Evolutionary conservation across 495 filamentous ascomycete genomes (phyloP), one percentile per base, ranked within the genome.

Genomic region (Podospora appendiculata): DNA sequence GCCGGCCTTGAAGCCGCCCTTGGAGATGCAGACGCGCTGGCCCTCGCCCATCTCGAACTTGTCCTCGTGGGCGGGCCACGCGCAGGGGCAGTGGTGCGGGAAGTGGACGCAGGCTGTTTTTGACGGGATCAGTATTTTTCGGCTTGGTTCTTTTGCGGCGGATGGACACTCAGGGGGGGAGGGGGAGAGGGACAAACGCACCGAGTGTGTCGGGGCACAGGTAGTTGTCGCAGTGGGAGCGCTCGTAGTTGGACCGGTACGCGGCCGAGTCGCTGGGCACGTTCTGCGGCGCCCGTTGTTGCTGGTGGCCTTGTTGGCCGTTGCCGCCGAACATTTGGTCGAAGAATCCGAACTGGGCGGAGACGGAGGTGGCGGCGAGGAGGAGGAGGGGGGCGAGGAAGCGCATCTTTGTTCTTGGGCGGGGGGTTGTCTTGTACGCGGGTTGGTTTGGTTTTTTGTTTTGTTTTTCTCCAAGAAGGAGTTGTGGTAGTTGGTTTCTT

Each of bases 1-100:
- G 16, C 85, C 84, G 7, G 73, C 74, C 69, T 84, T 85, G 65
- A 81, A 95, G 0, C 90, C 90, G 3, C 89, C 90, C 61, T 83
- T 90, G 25, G 83, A 88, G 4, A 87, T 77, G 66, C 90, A 96
- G 56, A 91, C 72, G 12, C 87, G 77, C 58, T 83, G 86, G 9
- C 90, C 90, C 11, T 92, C 87, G 13, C 82, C 86, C 35, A 93
- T 70, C 68, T 96, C 90, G 49, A 91, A 80, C 60, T 96, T 96
- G 61, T 96, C 89, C 64, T 95, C 87, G 43, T 87, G 77, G 13
- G 73, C 70, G 7, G 88, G 85, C 72, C 87, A 90, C 3, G 89
- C 75, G 68, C 90, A 96, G 7, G 90, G 90, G 65, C 90, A 96
- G 70, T 96, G 90, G 68, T 95, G 90, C 8, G 90, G 90, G 76